A percentile compares a stretch with the other conserved stretches of the same genome.
Conservation (phyloP, 306 rosid genomes). For the Rosa multiflora region DNA sequence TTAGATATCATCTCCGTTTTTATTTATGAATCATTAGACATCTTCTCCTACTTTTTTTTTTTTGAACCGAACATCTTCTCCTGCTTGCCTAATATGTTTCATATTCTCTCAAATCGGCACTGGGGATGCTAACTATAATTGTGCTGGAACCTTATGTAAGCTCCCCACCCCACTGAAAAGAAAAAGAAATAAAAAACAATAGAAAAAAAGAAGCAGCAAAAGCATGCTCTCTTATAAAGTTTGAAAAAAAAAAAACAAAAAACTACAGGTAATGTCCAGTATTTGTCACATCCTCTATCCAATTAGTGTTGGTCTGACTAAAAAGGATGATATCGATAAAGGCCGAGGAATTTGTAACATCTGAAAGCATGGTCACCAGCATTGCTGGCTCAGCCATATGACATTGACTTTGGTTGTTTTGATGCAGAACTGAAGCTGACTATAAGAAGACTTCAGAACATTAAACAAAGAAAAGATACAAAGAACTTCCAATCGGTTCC, state of each 20-base stretch:
- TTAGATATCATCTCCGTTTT: background rate
- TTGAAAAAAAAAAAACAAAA: background rate
- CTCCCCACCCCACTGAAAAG: background rate
- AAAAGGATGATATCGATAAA: background rate
- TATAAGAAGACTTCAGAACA: background rate
- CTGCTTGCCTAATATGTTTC: background rate
- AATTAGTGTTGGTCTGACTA: too few relatives aligned
- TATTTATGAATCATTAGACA: background rate
- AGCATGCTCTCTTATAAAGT: background rate
- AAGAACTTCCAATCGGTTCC: background rate
- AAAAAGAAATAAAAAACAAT: too few relatives aligned
- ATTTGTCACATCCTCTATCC: too few relatives aligned
- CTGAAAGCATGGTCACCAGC: background rate
- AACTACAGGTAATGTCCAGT: background rate
- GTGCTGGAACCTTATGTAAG: background rate
- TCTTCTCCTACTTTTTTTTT: background rate
- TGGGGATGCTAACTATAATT: background rate
- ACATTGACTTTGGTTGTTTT: background rate
- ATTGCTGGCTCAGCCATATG: background rate
- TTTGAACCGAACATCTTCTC: background rate
- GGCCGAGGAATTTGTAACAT: background rate
- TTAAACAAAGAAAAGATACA: background rate
- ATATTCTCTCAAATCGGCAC: background rate
- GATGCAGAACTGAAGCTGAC: background rate
- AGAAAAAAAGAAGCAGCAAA: background rate